Evolutionary conservation across 352 stramenopile genomes (phyloP), one percentile per base, ranked within the genome.

Genomic region (Thraustochytrium striatum): DNA sequence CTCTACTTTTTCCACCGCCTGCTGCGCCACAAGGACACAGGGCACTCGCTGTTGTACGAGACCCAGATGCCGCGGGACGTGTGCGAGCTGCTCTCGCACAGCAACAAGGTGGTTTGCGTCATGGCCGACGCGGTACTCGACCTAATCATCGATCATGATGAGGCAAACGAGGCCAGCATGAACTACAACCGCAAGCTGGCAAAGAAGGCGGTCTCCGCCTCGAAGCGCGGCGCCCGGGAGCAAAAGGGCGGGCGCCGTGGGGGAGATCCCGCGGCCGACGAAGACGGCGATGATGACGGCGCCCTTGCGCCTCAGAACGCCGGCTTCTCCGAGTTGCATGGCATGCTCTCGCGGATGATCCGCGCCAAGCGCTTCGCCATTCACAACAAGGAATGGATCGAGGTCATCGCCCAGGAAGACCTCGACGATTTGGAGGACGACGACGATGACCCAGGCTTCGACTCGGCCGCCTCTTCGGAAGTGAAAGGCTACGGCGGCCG

Each of bases 331-430:
- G 55, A 87, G 50, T 78, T 90, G 58, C 81, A 84, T 44, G 81
- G 65, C 7, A 25, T 21, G 11, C 19, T 75, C 19, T 68, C 33
- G 21, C 58, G 81, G 38, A 61, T 82, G 41, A 84, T 90, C 25
- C 62, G 81, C 28, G 69, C 72, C 36, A 61, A 78, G 35, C 78
- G 82, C 28, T 88, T 87, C 72, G 68, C 62, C 7, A 78, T 72
- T 3, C 82, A 86, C 75, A 88, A 88, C 69, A 81, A 82, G 69
- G 78, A 86, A 65, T 87, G 87, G 86, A 78, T 88, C 2, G 61
- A 82, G 16, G 47, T 72, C 36, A 35, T 82, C 32, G 69, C 47
- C 11, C 65, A 75, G 36, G 65, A 75, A 32, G 65, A 75, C n/a
- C 52, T 75, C 35, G 65, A 75, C 65, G 65, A 75, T 9, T 32